These are phyloP conservation scores for Annulohypoxylon truncatum DNA, from an alignment of 2,329 filamentous ascomycete species.

Conservation along the genomic window DNA sequence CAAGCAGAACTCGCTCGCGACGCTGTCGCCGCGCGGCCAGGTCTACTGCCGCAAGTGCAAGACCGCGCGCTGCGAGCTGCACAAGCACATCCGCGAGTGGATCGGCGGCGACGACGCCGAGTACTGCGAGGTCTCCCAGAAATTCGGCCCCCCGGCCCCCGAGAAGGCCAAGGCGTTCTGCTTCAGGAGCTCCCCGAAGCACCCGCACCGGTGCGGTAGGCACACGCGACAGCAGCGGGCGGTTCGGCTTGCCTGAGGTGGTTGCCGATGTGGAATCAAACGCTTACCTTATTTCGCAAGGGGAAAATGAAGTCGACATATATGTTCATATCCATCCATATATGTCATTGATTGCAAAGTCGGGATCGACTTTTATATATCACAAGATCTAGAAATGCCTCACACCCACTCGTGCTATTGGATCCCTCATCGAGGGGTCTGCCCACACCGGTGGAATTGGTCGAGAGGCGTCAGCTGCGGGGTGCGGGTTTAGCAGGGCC, in stretches of 20 bases:
- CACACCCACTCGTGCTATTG: slow-evolving; percentile 18
- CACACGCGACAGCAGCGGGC: slow-evolving; percentile 55
- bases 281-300: neutral
- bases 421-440: slow-evolving; percentile 1
- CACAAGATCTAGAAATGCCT: slow-evolving; percentile 23
- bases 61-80: slow-evolving; percentile 70
- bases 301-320: neutral
- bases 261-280: neutral
- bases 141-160: slow-evolving; percentile 63
- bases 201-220: slow-evolving; percentile 68
- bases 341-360: neutral
- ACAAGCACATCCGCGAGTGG: slow-evolving; percentile 71
- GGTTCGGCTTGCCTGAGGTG: slow-evolving; percentile 46
- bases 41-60: slow-evolving; percentile 73
- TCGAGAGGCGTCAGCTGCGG: slow-evolving; percentile 16
- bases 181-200: slow-evolving; percentile 70
- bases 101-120: slow-evolving; percentile 67
- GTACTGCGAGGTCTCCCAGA: slow-evolving; percentile 70
- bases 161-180: slow-evolving; percentile 63
- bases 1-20: slow-evolving; percentile 54
- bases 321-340: neutral
- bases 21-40: slow-evolving; percentile 66
- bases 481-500: slow-evolving; percentile 13
- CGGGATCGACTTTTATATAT: slow-evolving; percentile 15
- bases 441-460: slow-evolving; percentile 11